Percentiles rank a stretch among this genome's conserved stretches.
phyloP scores from a whole-genome alignment of 2,329 filamentous ascomycete genomes.

The Trichoderma lentiforme region DNA sequence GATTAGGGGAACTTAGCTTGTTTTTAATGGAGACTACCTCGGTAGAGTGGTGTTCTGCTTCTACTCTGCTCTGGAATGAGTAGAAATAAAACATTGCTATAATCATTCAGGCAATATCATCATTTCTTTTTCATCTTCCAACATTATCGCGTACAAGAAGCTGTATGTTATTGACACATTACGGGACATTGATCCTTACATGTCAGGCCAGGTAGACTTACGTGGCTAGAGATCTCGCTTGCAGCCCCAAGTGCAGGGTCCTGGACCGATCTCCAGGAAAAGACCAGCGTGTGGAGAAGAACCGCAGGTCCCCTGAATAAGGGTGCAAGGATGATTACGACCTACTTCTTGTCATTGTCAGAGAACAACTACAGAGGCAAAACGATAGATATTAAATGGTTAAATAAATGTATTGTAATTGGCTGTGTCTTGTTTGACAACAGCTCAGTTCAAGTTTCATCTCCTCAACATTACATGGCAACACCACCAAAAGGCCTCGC shows the following conservation, averaged over 20 bases:
- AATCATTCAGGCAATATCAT: no score
- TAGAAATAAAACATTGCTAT: no score
- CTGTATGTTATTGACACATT: background rate
- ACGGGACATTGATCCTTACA: background rate
- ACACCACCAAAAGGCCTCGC: background rate
- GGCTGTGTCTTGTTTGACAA: background rate
- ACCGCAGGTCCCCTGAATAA: background rate
- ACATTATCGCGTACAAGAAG: no score
- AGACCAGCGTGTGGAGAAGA: background rate
- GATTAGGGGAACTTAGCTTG: no score
- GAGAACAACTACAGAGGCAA: background rate
- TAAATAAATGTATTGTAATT: background rate
- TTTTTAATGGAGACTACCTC: no score
- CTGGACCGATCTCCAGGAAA: background rate
- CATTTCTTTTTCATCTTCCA: no score
- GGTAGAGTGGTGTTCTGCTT: no score
- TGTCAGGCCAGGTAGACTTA: background rate
- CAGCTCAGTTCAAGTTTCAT: background rate
- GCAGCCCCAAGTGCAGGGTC: slow-evolving; percentile 2
- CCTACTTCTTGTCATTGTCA: background rate
- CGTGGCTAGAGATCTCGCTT: slow-evolving; percentile 11
- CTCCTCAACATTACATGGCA: background rate
- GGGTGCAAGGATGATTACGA: background rate
- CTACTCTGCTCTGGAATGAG: no score
- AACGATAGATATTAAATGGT: background rate